These are phyloP conservation scores for Hura crepitans DNA, from an alignment of 441 rosid species.

Conservation along the genomic window DNA sequence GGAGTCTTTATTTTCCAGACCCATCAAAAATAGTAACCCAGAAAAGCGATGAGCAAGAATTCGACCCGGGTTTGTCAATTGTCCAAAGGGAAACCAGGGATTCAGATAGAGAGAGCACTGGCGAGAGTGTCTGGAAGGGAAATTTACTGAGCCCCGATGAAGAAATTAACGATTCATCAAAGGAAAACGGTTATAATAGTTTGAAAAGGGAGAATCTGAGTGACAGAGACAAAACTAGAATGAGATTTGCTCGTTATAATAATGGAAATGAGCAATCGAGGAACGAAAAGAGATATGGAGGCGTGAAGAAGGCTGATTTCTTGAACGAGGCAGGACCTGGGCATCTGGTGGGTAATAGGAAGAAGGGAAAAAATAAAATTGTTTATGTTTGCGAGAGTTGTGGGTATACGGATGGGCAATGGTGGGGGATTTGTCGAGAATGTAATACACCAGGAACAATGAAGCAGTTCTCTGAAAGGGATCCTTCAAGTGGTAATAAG, in stretches of 20 bases:
- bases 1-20: conserved; percentile 31
- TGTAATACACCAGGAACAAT: conserved; percentile 53
- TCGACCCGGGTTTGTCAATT: conserved; percentile 8
- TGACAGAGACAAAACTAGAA: conserved; percentile 2
- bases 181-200: conserved; percentile 20
- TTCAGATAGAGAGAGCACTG: conserved; percentile 18
- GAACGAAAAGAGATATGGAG: conserved; percentile 23
- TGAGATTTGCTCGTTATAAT: conserved; percentile 7
- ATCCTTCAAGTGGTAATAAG: conserved; percentile 28
- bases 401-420: conserved; percentile 63
- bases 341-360: conserved; percentile 36
- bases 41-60: conserved; percentile 8
- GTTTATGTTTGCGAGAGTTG: conserved; percentile 65
- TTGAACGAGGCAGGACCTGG: conserved; percentile 24
- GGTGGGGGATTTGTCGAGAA: conserved; percentile 75
- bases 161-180: conserved; percentile 16
- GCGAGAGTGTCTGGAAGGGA: conserved; percentile 14
- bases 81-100: conserved; percentile 11
- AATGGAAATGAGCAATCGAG: conserved; percentile 20
- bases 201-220: conserved; percentile 21
- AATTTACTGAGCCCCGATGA: conserved; percentile 20
- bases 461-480: conserved; percentile 43
- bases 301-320: conserved; percentile 27
- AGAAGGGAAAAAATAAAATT: conserved; percentile 53
- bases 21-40: conserved; percentile 8